A percentile compares a stretch with the other conserved stretches of the same genome.
Conservation (phyloP, 768 basidiomycete genomes). For the Daedaleopsis sinensis region DNA sequence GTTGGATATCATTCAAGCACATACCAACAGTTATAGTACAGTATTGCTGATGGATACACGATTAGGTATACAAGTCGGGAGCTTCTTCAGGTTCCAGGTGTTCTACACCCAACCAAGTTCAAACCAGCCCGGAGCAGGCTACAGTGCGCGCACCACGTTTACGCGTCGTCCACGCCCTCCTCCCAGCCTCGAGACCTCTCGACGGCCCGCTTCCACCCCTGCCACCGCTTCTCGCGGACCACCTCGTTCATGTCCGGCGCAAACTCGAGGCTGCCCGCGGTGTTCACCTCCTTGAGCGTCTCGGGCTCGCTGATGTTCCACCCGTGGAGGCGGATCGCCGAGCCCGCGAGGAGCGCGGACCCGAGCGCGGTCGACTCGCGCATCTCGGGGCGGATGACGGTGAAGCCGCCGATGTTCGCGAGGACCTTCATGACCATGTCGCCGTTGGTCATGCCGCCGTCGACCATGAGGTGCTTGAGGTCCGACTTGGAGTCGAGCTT, state of each 20-base stretch:
- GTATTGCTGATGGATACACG: too few relatives aligned
- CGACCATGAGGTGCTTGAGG: conserved; percentile 88
- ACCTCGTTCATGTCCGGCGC: conserved; percentile 53
- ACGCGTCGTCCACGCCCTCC: conserved; percentile 32
- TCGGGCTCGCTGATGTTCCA: conserved; percentile 89
- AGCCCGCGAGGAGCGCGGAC: conserved; percentile 90
- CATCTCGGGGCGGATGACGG: conserved; percentile 93
- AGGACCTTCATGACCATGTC: conserved; percentile 86
- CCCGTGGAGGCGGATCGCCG: conserved; percentile 84
- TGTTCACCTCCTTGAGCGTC: conserved; percentile 86
- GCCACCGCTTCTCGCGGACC: conserved; percentile 67
- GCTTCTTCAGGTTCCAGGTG: too few relatives aligned
- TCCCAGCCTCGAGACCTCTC: conserved; percentile 86
- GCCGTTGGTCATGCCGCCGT: conserved; percentile 98
- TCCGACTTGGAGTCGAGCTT: conserved; percentile 82
- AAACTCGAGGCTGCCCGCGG: conserved; percentile 77
- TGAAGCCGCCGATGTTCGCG: conserved; percentile 90
- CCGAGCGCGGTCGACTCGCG: conserved; percentile 98
- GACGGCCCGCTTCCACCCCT: conserved; percentile 88
- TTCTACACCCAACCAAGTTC: too few relatives aligned
- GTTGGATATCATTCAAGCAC: too few relatives aligned
- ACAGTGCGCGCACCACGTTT: not conserved
- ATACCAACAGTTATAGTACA: too few relatives aligned
- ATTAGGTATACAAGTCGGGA: too few relatives aligned
- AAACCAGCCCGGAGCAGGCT: too few relatives aligned